Percentiles rank a stretch among this genome's conserved stretches.
These are phyloP conservation scores for Chrysoporthe puriensis DNA, from an alignment of 2,329 filamentous ascomycete genomes.

Conservation along the genomic window DNA sequence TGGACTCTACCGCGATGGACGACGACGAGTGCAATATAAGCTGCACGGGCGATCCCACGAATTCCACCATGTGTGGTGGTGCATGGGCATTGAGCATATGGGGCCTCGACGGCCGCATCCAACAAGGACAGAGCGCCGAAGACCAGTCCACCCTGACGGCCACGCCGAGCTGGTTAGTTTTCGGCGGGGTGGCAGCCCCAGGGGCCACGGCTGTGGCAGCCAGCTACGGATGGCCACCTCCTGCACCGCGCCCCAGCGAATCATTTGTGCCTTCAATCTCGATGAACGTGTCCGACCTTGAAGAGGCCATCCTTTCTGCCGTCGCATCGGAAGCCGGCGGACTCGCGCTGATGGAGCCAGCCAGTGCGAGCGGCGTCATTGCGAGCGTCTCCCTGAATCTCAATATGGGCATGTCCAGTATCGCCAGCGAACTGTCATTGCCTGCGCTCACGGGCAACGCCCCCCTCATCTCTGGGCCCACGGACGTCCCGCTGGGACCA, in stretches of 20 bases:
- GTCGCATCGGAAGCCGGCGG: conserved; percentile 5
- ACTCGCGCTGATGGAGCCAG: conserved; percentile 2
- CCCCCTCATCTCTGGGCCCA: not conserved
- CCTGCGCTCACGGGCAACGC: not conserved
- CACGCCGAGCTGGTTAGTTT: too few relatives aligned
- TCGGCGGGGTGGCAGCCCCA: too few relatives aligned
- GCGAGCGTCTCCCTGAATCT: conserved; percentile 10
- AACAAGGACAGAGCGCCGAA: conserved; percentile 6
- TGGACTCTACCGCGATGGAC: conserved; percentile 45
- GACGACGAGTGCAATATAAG: conserved; percentile 50
- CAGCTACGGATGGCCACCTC: not conserved
- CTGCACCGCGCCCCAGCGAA: not conserved
- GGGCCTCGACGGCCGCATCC: conserved; percentile 40
- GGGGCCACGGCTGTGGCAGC: too few relatives aligned
- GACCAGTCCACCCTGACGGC: not conserved
- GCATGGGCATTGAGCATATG: conserved; percentile 50
- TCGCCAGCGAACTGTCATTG: conserved; percentile 11
- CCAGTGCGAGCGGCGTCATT: conserved; percentile 16
- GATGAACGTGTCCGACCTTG: conserved; percentile 11
- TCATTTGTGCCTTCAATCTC: not conserved
- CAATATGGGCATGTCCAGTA: conserved; percentile 18
- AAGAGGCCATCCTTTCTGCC: conserved; percentile 5
- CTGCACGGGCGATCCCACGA: conserved; percentile 52
- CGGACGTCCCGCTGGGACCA: conserved; percentile 12
- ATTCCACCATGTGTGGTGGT: conserved; percentile 53